phyloP scores from a whole-genome alignment of 805 yeast genomes.

The Barnettozyma sp. region DNA sequence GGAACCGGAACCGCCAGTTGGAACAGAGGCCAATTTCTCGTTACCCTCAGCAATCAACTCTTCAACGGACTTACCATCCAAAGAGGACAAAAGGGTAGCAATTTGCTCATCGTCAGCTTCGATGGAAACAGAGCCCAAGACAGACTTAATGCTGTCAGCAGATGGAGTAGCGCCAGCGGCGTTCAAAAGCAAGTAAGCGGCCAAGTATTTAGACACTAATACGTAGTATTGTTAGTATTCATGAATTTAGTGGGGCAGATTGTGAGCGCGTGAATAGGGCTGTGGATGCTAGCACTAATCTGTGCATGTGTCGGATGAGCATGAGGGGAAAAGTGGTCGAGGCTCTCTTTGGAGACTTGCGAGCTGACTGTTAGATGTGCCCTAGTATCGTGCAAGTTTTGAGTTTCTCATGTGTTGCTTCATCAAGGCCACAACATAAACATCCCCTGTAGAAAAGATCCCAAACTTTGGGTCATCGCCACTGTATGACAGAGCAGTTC shows the following conservation, averaged over 20 bases:
- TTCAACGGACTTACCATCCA: conserved; percentile 87
- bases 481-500: too few relatives aligned
- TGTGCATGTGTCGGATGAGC: too few relatives aligned
- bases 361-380: too few relatives aligned
- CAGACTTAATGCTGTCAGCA: conserved; percentile 81
- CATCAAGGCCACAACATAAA: too few relatives aligned
- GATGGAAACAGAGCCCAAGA: conserved; percentile 91
- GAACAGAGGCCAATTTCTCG: conserved; percentile 94
- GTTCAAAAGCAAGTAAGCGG: conserved; percentile 97
- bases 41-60: conserved; percentile 94
- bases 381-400: too few relatives aligned
- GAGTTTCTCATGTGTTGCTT: too few relatives aligned
- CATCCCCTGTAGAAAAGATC: too few relatives aligned
- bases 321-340: too few relatives aligned
- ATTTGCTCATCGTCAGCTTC: conserved; percentile 91
- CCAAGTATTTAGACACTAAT: conserved; percentile 72
- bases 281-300: too few relatives aligned
- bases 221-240: conserved; percentile 15
- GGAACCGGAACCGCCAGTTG: conserved; percentile 96
- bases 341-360: too few relatives aligned
- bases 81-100: conserved; percentile 69
- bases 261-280: not conserved
- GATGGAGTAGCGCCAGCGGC: conserved; percentile 96
- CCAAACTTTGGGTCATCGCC: too few relatives aligned
- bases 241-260: not conserved